Evolutionary conservation across 2,329 filamentous ascomycete genomes (phyloP).

Genomic region (Pseudogymnoascus pannorum): DNA sequence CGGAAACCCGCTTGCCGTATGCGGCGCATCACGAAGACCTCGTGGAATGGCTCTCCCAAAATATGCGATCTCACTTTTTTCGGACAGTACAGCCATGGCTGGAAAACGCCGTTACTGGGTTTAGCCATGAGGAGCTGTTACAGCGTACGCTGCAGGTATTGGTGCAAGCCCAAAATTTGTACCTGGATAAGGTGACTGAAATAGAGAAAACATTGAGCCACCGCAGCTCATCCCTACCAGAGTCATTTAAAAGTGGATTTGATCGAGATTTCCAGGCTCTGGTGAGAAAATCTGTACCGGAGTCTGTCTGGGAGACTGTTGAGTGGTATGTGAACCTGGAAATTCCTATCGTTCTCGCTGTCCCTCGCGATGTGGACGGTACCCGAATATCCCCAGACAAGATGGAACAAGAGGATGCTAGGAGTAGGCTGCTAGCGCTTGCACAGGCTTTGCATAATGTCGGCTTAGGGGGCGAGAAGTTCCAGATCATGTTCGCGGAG

Average conservation of each 20-base stretch:
- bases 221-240: constrained; percentile 27
- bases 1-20: constrained; percentile 38
- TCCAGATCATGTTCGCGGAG: constrained; percentile 65
- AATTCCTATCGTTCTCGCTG: constrained; percentile 41
- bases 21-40: constrained; percentile 49
- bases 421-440: constrained; percentile 46
- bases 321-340: constrained; percentile 46
- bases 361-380: constrained; percentile 16
- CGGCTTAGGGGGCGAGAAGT: constrained; percentile 60
- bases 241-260: constrained; percentile 43
- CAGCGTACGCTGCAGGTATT: constrained; percentile 48
- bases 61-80: constrained; percentile 54
- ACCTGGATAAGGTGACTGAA: constrained; percentile 46
- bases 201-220: constrained; percentile 42
- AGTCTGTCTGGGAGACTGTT: constrained; percentile 46
- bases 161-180: constrained; percentile 52
- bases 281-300: constrained; percentile 54
- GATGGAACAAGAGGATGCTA: constrained; percentile 32
- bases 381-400: constrained; percentile 17
- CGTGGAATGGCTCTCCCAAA: constrained; percentile 52
- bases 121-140: constrained; percentile 38
- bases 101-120: constrained; percentile 32
- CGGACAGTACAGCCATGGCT: constrained; percentile 52
- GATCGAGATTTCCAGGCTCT: constrained; percentile 56
- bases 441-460: constrained; percentile 54